Evolutionary conservation across 225 moss, liverwort and hornwort species (phyloP).

Genomic region (Takakia lepidozioides): DNA sequence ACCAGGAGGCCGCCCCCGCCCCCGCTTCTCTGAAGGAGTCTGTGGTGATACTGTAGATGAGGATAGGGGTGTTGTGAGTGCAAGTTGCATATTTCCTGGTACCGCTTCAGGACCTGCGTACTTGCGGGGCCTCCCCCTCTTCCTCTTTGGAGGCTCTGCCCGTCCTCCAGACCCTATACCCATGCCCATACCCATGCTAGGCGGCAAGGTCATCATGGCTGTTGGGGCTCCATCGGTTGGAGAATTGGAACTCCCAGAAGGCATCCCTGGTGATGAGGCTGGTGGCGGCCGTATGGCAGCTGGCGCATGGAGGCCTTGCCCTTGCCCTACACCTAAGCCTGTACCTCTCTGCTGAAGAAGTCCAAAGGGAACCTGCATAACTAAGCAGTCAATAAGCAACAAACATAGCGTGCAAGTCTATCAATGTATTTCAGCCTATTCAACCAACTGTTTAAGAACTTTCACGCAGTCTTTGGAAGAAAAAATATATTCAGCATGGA

Average conservation of each 20-base stretch:
- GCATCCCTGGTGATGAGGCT: conserved; percentile 17
- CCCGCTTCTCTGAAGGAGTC: conserved; percentile 45
- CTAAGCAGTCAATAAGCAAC: background rate
- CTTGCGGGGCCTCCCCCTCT: conserved; percentile 62
- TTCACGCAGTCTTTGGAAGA: background rate
- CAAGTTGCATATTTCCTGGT: conserved; percentile 27
- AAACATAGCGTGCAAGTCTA: background rate
- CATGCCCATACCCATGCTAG: conserved; percentile 16
- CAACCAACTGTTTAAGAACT: no score
- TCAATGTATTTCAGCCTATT: background rate
- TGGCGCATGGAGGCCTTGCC: conserved; percentile 29
- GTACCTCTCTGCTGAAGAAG: conserved; percentile 25
- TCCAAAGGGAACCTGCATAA: conserved; percentile 37
- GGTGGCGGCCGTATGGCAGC: conserved; percentile 32
- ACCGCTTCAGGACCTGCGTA: conserved; percentile 29
- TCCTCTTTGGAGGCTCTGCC: conserved; percentile 40
- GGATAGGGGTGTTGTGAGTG: conserved; percentile 22
- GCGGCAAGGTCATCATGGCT: conserved; percentile 14
- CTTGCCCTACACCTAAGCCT: conserved; percentile 5
- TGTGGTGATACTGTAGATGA: conserved; percentile 17
- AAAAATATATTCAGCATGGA: background rate
- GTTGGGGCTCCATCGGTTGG: background rate
- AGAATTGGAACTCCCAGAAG: background rate
- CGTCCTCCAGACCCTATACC: conserved; percentile 20
- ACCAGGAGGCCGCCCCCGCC: conserved; percentile 57